Evolutionary conservation across 208 protist species (phyloP).

Genomic region (Leptomonas seymouri): DNA sequence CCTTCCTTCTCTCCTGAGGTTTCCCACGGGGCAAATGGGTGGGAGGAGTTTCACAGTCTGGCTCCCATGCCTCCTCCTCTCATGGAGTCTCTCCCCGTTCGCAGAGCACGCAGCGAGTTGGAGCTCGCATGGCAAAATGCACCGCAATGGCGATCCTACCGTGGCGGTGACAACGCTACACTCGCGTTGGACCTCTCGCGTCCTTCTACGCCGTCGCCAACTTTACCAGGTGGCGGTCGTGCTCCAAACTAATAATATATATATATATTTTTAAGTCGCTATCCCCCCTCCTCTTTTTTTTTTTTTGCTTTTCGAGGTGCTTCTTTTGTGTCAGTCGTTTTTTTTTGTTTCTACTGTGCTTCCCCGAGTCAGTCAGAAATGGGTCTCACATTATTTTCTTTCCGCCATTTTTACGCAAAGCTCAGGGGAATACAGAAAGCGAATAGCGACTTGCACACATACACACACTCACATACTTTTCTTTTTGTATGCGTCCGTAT

Average conservation of each 20-base stretch:
- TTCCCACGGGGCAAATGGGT: neutral
- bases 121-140: neutral
- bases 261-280: neutral
- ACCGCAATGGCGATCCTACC: neutral
- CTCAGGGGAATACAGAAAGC: neutral
- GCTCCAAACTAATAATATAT: neutral
- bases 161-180: neutral
- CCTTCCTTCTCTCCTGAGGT: neutral
- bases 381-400: neutral
- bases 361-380: no score
- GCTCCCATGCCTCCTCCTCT: conserved; percentile 2
- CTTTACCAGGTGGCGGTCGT: neutral
- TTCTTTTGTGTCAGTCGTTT: no score
- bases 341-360: no score
- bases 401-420: conserved; percentile 2
- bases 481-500: neutral
- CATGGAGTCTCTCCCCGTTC: conserved; percentile 4
- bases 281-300: neutral
- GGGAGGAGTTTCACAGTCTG: neutral
- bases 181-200: neutral
- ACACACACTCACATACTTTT: neutral
- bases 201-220: neutral
- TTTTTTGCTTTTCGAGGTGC: conserved; percentile 10
- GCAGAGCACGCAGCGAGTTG: neutral
- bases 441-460: neutral